Evolutionary conservation across 192 early-diverging fungal species (phyloP).

Genomic region (Backusella morwellensis): DNA sequence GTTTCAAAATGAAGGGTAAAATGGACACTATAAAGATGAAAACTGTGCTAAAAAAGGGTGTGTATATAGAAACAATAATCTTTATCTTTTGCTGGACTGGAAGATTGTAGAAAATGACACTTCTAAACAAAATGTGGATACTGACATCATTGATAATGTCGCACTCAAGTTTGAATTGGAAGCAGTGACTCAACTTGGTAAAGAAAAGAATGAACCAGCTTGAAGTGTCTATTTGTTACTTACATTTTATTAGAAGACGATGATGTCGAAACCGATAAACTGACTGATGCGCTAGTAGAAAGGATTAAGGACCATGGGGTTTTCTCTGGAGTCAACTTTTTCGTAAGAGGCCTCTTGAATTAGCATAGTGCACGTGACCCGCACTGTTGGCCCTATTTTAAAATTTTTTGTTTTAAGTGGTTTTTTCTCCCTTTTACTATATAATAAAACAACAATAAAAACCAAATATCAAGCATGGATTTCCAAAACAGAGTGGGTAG

Average conservation of each 20-base stretch:
- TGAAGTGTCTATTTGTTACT: no score
- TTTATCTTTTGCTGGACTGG: conserved; percentile 1
- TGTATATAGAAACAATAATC: neutral
- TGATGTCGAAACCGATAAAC: neutral
- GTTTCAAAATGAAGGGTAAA: conserved; percentile 6
- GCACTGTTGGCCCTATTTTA: neutral
- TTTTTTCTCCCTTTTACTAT: conserved; percentile 5
- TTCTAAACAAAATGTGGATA: neutral
- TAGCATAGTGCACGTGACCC: neutral
- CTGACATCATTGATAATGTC: conserved; percentile 8
- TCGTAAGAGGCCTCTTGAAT: neutral
- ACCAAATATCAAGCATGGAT: conserved; percentile 45
- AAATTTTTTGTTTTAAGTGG: neutral
- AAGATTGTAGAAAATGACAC: neutral
- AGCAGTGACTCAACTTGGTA: neutral
- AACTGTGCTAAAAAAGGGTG: no score
- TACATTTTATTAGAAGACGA: neutral
- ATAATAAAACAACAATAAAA: neutral
- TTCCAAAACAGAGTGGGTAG: conserved; percentile 89
- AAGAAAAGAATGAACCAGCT: neutral
- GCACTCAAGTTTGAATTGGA: neutral
- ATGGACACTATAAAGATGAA: no score
- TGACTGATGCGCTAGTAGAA: neutral
- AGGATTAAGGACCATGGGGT: neutral
- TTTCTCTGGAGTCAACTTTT: neutral